Evolutionary conservation across 176 grass and related monocot genomes (phyloP), one percentile per base, ranked within the genome.

Genomic region (Tillandsia fasciculata): DNA sequence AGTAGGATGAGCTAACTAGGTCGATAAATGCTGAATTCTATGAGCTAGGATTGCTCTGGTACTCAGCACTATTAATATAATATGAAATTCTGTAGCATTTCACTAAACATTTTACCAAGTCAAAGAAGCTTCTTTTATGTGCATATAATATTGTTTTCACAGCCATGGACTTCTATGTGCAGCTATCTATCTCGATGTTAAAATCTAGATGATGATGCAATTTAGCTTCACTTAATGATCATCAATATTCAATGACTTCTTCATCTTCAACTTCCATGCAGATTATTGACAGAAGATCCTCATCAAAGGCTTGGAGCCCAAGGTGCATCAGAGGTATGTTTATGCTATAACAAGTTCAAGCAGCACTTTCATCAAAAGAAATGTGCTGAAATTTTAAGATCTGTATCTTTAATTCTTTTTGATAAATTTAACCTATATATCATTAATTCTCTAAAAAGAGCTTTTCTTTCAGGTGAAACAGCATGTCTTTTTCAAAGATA

Each of bases 201-300:
- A 42, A 59, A 18, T 20, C 15, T 61, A 18, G 22, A 61, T 61
- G 13, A 61, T 15, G 56, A 18, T 20, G 17, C 22, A 61, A 20
- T 18, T 61, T 61, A 23, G 56, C 56, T 23, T 61, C 22, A 61
- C 22, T 1, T 61, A 18, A 56, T 56, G 56, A 61, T 61, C 22
- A 61, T 18, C n/a, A 15, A 17, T 5, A 18, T 61, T 15, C 56
- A 18, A 61, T 61, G 33, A 42, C 33, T 3, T 4, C 29, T 42
- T 42, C 33, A 42, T 42, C 33, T 42, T 42, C 12, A 74, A 84
- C 51, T 87, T 68, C 51, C 50, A 27, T 79, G 50, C 82, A 99
- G 95, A 79, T 91, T 99, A 76, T 80, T 99, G 76, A 99, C 90
- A 10, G 95, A 99, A 81, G 90, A 99, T 79, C 95, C 95, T 82